Evolutionary conservation across 2,329 filamentous ascomycete species (phyloP).

Genomic region (Stemphylium vesicarium): DNA sequence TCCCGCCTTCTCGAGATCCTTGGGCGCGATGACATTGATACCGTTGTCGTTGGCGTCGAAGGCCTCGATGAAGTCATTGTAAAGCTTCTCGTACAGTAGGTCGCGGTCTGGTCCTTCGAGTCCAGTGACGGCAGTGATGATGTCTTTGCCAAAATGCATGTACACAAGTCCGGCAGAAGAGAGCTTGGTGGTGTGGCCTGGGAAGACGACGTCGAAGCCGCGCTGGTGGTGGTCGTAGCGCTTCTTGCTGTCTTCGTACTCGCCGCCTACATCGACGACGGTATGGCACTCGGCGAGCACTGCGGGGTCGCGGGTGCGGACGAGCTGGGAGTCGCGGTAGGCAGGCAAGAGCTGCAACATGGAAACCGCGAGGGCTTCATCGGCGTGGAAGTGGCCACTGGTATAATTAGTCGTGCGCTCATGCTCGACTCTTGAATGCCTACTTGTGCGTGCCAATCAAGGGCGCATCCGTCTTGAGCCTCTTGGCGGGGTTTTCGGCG

Average conservation of each 20-base stretch:
- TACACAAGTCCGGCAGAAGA: constrained; percentile 94
- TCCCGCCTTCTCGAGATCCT: constrained; percentile 70
- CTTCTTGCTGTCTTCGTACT: constrained; percentile 77
- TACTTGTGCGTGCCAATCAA: constrained; percentile 90
- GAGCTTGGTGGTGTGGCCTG: constrained; percentile 82
- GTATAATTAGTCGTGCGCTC: not conserved
- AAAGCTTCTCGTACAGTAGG: constrained; percentile 85
- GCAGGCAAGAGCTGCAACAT: constrained; percentile 88
- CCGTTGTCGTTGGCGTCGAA: constrained; percentile 98
- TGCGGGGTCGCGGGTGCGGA: constrained; percentile 86
- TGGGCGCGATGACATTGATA: constrained; percentile 79
- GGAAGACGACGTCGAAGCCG: constrained; percentile 84
- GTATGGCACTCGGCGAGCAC: constrained; percentile 84
- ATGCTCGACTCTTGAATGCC: not conserved
- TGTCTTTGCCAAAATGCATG: constrained; percentile 88
- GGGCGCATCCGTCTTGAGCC: constrained; percentile 74
- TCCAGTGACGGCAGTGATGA: constrained; percentile 73
- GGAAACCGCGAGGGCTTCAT: constrained; percentile 95
- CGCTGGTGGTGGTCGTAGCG: constrained; percentile 99
- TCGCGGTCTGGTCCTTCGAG: constrained; percentile 70
- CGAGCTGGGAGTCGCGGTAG: constrained; percentile 74
- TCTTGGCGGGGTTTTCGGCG: constrained; percentile 66
- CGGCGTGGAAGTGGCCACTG: constrained; percentile 95
- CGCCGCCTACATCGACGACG: constrained; percentile 96
- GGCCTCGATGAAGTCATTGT: constrained; percentile 91